A percentile compares a stretch with the other conserved stretches of the same genome.
These are phyloP conservation scores for Rhexocercosporidium sp. DNA, from an alignment of 2,329 filamentous ascomycete species.

Conservation along the genomic window DNA sequence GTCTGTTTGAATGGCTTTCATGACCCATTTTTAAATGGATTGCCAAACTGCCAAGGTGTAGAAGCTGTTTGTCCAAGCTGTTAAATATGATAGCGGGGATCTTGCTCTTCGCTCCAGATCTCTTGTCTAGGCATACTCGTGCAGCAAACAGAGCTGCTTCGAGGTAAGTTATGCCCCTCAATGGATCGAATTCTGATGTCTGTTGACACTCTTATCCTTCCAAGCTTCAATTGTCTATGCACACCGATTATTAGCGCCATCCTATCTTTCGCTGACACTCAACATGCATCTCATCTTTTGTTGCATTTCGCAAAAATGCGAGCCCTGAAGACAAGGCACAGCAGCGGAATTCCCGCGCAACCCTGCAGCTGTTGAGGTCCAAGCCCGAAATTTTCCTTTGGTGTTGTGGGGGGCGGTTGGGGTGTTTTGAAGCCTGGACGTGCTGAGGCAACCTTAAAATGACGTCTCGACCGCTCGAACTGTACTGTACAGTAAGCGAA, in stretches of 20 bases:
- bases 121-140: neutral
- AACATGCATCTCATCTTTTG: constrained; percentile 15
- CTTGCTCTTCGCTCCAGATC: neutral
- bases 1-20: neutral
- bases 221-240: neutral
- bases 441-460: constrained; percentile 15
- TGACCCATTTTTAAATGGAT: neutral
- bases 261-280: neutral
- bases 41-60: neutral
- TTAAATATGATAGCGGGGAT: neutral
- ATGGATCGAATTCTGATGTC: neutral
- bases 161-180: neutral
- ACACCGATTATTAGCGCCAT: neutral
- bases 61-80: neutral
- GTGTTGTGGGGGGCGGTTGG: constrained; percentile 5
- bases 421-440: neutral
- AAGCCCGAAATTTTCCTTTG: neutral
- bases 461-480: neutral
- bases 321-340: constrained; percentile 21
- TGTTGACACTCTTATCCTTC: neutral
- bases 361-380: neutral
- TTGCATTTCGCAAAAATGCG: constrained; percentile 22
- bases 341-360: constrained; percentile 15
- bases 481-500: no score
- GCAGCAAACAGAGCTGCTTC: neutral